Evolutionary conservation across 345 rosid species (phyloP).

Genomic region (Linum tenue): DNA sequence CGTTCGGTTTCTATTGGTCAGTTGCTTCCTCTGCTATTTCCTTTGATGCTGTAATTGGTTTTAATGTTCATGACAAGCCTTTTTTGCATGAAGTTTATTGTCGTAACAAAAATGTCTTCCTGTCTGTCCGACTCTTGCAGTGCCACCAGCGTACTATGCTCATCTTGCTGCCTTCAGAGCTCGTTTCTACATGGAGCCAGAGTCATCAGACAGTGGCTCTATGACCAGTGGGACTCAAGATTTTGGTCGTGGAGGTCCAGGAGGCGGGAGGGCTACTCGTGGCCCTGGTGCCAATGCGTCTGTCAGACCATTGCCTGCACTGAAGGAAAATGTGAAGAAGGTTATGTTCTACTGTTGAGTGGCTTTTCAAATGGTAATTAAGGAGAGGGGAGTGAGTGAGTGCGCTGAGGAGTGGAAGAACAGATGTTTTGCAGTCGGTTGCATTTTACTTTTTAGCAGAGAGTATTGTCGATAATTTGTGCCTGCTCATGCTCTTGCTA

Average conservation of each 20-base stretch:
- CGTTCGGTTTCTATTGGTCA: constrained; percentile 93
- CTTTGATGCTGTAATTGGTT: background rate
- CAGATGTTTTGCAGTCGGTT: too few species aligned
- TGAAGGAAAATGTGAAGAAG: constrained; percentile 92
- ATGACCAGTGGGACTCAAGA: constrained; percentile 62
- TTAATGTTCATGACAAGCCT: background rate
- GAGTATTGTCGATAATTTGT: too few species aligned
- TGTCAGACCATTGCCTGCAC: constrained; percentile 81
- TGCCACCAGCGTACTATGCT: constrained; percentile 96
- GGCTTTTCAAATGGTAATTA: too few species aligned
- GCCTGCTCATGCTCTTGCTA: too few species aligned
- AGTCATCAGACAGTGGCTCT: constrained; percentile 93
- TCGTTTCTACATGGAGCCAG: constrained; percentile 97
- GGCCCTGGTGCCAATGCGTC: constrained; percentile 52
- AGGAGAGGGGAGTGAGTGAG: too few species aligned
- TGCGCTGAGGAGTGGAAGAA: too few species aligned
- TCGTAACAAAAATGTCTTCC: background rate
- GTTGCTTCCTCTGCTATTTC: constrained; percentile 9
- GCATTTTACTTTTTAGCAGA: too few species aligned
- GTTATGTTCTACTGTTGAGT: constrained; percentile 86
- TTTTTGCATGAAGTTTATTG: too few species aligned
- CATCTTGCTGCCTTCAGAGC: constrained; percentile 98
- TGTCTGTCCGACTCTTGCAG: constrained; percentile 29
- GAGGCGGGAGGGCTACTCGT: constrained; percentile 42
- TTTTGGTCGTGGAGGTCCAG: constrained; percentile 46